Base-by-base conservation (phyloP, 306 rosid genomes). In the Hylodesmum podocarpum region DNA sequence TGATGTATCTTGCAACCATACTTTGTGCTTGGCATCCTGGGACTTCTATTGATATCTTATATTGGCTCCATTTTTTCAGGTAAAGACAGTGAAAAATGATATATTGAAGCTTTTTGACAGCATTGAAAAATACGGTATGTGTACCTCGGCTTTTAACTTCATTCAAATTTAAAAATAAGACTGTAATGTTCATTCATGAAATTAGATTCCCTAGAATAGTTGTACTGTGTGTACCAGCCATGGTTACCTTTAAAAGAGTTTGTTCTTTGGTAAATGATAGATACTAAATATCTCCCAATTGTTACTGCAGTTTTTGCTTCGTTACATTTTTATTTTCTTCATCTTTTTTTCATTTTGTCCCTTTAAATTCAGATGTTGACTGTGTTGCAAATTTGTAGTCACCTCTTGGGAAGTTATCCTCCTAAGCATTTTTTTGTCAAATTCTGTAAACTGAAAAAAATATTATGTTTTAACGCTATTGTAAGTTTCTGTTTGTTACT, bases 41-140 rank as follows among this genome's bases (percentile, higher is more conserved):
- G 29, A 68, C 29, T 79, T 73, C 31, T 49, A 39, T 73, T 22
- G 28, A 49, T 67, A 73, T 77, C 83, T 87, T 57, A 83, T 71
- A 21, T 31, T 64, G 59, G 66, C 58, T 72, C 73, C 59, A 40
- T 62, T 40, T 77, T 85, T 47, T 80, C 97, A 96, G 99, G 85
- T 91, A 78, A 88, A 81, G 53, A 86, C 75, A 40, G 86, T 96
- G 73, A 93, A 91, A 79, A 93, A 76, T 76, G 99, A 93, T 76
- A 81, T 93, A 75, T 61, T 84, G 84, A 96, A 96, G 87, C 99
- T 96, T 80, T 96, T 96, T 73, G 99, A 93, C 88, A 89, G 91
- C 80, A 80, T 93, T 76, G 96, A 93, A 88, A 93, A 89, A 84
- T 93, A 96, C 88, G 98, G 99, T 96, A 88, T n/a, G 92, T 79